Percentiles rank a stretch among this genome's conserved stretches.
phyloP scores from a whole-genome alignment of 129 eudicot genomes.

The Arctium minus region DNA sequence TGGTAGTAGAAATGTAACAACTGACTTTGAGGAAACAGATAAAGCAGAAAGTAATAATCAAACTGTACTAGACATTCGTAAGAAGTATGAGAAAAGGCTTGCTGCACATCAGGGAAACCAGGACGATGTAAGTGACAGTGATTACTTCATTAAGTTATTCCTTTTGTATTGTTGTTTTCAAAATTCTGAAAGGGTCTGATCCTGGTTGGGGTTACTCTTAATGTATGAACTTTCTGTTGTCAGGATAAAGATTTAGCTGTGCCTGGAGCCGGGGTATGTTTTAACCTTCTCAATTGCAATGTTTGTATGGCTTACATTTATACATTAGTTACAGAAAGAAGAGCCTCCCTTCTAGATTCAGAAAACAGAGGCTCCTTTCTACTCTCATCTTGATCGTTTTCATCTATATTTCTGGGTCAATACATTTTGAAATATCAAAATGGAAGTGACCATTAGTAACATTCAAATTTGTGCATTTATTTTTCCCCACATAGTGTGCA shows the following conservation, averaged over 20 bases:
- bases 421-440: not conserved
- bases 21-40: constrained; percentile 61
- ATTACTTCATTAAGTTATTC: not conserved
- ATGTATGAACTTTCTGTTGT: constrained; percentile 15
- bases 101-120: constrained; percentile 73
- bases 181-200: not conserved
- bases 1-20: constrained; percentile 50
- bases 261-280: constrained; percentile 95
- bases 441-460: not conserved
- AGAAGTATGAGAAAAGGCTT: constrained; percentile 92
- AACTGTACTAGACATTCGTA: constrained; percentile 70
- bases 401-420: not conserved
- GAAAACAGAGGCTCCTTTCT: constrained; percentile 7
- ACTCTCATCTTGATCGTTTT: not conserved
- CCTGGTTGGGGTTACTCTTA: constrained; percentile 17
- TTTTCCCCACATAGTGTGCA: not conserved
- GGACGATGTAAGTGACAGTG: constrained; percentile 37
- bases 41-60: constrained; percentile 46
- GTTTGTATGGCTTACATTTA: constrained; percentile 1
- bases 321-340: not conserved
- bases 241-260: constrained; percentile 82
- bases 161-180: not conserved
- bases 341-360: not conserved
- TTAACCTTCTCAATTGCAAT: not conserved
- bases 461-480: not conserved